phyloP scores from a whole-genome alignment of 2,329 filamentous ascomycete species.

The Seiridium cupressi region DNA sequence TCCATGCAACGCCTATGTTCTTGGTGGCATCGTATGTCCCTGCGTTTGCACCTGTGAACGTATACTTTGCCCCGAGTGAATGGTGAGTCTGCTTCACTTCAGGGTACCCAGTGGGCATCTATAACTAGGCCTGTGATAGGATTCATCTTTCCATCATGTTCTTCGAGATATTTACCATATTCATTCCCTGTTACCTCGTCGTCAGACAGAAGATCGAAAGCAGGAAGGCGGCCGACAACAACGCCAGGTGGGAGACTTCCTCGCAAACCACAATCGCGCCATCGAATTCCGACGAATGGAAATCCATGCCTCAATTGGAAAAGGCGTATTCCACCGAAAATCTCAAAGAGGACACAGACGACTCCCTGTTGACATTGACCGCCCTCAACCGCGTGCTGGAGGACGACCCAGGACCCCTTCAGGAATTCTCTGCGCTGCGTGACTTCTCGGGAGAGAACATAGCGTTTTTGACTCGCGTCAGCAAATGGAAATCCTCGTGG shows the following conservation, averaged over 20 bases:
- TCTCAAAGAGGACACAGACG: slow-evolving; percentile 9
- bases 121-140: slow-evolving; percentile 17
- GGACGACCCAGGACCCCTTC: slow-evolving; percentile 57
- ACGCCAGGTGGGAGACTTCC: slow-evolving; percentile 27
- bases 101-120: not conserved
- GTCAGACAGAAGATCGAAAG: slow-evolving; percentile 20
- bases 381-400: slow-evolving; percentile 61
- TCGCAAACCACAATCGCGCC: slow-evolving; percentile 17
- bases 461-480: slow-evolving; percentile 59
- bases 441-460: slow-evolving; percentile 74
- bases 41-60: slow-evolving; percentile 39
- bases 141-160: slow-evolving; percentile 50
- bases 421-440: slow-evolving; percentile 61
- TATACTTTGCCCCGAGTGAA: slow-evolving; percentile 49
- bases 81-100: slow-evolving; percentile 36
- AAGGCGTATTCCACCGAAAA: not conserved
- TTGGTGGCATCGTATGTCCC: slow-evolving; percentile 45
- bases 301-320: slow-evolving; percentile 11
- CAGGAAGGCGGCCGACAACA: slow-evolving; percentile 21
- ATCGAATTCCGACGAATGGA: slow-evolving; percentile 16
- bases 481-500: slow-evolving; percentile 50
- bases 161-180: slow-evolving; percentile 54
- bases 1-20: slow-evolving; percentile 57
- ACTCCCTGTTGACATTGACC: slow-evolving; percentile 49
- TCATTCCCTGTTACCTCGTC: slow-evolving; percentile 42